Evolutionary conservation across 306 rosid genomes (phyloP), one percentile per base, ranked within the genome.

Genomic region (Glycyrrhiza uralensis): DNA sequence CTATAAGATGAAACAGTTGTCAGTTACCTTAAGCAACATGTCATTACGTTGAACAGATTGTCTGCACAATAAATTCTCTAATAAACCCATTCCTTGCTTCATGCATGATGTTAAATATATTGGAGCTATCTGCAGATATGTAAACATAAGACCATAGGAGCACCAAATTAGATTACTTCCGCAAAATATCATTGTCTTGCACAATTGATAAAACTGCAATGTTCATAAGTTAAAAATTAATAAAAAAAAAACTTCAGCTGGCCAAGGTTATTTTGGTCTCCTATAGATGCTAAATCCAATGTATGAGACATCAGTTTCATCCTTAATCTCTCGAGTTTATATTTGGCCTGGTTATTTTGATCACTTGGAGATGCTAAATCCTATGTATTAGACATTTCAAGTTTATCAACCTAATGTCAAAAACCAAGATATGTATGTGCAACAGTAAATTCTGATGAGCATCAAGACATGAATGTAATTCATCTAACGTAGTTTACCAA

Each of bases 81-180:
- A 56, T 85, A 89, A 82, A 59, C 92, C 86, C 85, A 89, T 83
- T 79, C 98, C 98, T 81, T 91, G 98, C 83, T 91, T 94, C 88
- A 80, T 74, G 88, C 97, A 94, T 1, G 98, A 91, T n/a, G 89
- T 71, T 84, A 91, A 83, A 85, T 94, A 94, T 70, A 94, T 86
- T 51, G 98, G 98, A 87, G 98, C 96, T 80, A 94, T 86, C 98
- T 94, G 88, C 57, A 80, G 76, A 80, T 72, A 75, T 22, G 66
- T 59, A 35, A 77, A 75, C 68, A 78, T 54, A 65, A 42, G 24
- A 76, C 62, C 45, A 41, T 19, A 66, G 47, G 67, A 83, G 82
- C 56, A 69, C 70, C 66, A 71, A 46, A 66, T 41, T 26, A 56
- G n/a, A 74, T 64, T 44, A 61, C 51, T 66, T n/a, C 20, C 41